A percentile compares a stretch with the other conserved stretches of the same genome.
phyloP scores from a whole-genome alignment of 2,329 filamentous ascomycete genomes.

The Exophiala aquamarina region DNA sequence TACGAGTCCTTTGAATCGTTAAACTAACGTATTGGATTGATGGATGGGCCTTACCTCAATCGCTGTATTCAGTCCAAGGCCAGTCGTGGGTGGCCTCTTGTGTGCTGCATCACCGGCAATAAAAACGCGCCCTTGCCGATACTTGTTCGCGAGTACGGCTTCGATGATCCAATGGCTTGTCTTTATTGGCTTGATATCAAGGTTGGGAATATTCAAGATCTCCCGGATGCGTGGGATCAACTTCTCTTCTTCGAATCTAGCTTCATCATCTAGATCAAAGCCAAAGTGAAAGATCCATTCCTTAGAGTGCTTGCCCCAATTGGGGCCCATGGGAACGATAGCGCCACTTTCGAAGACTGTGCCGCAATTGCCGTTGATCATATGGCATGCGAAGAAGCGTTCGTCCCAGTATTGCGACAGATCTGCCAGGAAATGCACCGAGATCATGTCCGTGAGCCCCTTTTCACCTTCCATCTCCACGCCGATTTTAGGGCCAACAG shows the following conservation, averaged over 20 bases:
- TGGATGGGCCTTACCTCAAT: too few relatives aligned
- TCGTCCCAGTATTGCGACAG: slow-evolving; percentile 29
- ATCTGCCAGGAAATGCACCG: slow-evolving; percentile 27
- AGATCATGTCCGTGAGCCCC: slow-evolving; percentile 34
- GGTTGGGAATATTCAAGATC: background rate
- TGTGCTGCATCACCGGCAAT: too few relatives aligned
- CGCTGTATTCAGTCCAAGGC: slow-evolving; percentile 2
- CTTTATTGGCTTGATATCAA: too few relatives aligned
- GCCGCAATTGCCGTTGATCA: background rate
- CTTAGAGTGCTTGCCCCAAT: slow-evolving; percentile 9
- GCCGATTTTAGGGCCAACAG: slow-evolving; percentile 28
- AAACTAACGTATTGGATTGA: too few relatives aligned
- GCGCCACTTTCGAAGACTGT: background rate
- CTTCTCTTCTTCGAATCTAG: slow-evolving; percentile 24
- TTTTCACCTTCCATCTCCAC: slow-evolving; percentile 31
- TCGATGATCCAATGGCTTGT: too few relatives aligned
- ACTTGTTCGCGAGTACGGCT: too few relatives aligned
- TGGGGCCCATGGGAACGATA: slow-evolving; percentile 2
- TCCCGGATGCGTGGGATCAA: slow-evolving; percentile 24
- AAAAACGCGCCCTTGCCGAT: too few relatives aligned
- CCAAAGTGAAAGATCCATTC: slow-evolving; percentile 13
- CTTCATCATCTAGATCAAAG: slow-evolving; percentile 17
- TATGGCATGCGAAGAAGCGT: background rate
- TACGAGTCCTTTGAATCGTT: too few relatives aligned
- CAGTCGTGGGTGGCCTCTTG: slow-evolving; percentile 1